phyloP scores from a whole-genome alignment of 2,329 filamentous ascomycete genomes.

The Cadophora luteo-olivacea region DNA sequence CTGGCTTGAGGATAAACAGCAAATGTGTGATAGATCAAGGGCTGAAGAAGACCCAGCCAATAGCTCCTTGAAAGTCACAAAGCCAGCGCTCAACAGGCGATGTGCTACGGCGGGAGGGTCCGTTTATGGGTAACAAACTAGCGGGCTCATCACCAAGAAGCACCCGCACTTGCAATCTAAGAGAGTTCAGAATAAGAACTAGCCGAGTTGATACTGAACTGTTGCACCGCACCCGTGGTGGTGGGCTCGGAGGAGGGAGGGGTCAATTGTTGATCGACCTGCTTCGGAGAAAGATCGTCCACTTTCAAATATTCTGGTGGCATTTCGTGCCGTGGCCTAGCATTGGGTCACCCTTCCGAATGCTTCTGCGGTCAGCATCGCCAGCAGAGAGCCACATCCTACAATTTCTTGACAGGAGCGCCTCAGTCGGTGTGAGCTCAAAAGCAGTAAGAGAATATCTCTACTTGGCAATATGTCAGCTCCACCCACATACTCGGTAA shows the following conservation, averaged over 20 bases:
- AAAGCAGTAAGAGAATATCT: slow-evolving; percentile 1
- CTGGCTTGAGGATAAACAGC: slow-evolving; percentile 13
- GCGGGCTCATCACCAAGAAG: not conserved
- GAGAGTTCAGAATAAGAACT: slow-evolving; percentile 19
- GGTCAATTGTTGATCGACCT: slow-evolving; percentile 21
- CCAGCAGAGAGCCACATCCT: slow-evolving; percentile 16
- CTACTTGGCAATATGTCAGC: slow-evolving; percentile 12
- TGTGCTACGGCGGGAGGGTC: slow-evolving; percentile 29
- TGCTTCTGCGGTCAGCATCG: slow-evolving; percentile 20
- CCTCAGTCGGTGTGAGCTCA: not conserved
- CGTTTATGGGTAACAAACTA: slow-evolving; percentile 29
- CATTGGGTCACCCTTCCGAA: not conserved
- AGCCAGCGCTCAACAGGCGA: slow-evolving; percentile 16
- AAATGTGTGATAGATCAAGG: slow-evolving; percentile 13
- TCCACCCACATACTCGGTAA: slow-evolving; percentile 1
- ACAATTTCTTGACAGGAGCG: not conserved
- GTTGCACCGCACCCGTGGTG: slow-evolving; percentile 16
- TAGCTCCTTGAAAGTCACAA: not conserved
- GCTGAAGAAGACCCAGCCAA: slow-evolving; percentile 18
- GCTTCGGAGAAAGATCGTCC: slow-evolving; percentile 7
- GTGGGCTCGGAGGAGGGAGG: slow-evolving; percentile 23
- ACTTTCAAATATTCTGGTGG: not conserved
- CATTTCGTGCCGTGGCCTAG: slow-evolving; percentile 15
- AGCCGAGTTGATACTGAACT: slow-evolving; percentile 20
- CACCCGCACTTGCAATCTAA: not conserved